Evolutionary conservation across 306 rosid species (phyloP), one percentile per base, ranked within the genome.

Genomic region (Cicer cuneatum): DNA sequence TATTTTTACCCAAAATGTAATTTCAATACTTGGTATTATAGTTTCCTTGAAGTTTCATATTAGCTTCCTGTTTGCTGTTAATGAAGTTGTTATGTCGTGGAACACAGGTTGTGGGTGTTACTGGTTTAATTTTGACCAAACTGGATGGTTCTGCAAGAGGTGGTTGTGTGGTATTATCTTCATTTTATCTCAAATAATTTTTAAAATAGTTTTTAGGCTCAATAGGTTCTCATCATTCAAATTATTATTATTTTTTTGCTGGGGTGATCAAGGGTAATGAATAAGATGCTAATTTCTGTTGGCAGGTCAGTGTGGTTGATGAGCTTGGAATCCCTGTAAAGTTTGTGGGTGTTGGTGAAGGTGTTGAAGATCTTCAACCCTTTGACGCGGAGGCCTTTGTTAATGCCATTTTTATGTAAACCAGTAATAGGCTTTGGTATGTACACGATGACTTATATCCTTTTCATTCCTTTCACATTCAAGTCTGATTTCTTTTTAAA

Each of bases 61-160:
- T 59, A 61, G 37, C 41, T 62, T n/a, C 11, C n/a, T 35, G 54
- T 75, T 40, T n/a, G 61, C 71, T 51, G 57, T 65, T 40, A 78
- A 43, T 66, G 39, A 54, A 77, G 60, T 61, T 67, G 46, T 53
- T 71, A 72, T 73, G 46, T 43, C 56, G 33, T 71, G 73, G 9
- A 41, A 75, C 89, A 91, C 89, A 91, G 98, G 90, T 93, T 40
- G 97, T 93, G 63, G 97, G 97, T 35, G 80, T 93, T 16, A 91
- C 94, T n/a, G 98, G 97, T 74, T 88, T 93, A 66, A 80, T 93
- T 76, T 82, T 93, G 89, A 91, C 97, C 71, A 93, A 91, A 79
- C 88, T 91, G 68, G 98, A 93, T 78, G 98, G 98, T 79, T 85
- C 98, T 63, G 98, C 98, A 10, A 86, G 98, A 88, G 98, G 98